Conservation (phyloP, 2,329 filamentous ascomycete species). For the Hymenoscyphus albidus region DNA sequence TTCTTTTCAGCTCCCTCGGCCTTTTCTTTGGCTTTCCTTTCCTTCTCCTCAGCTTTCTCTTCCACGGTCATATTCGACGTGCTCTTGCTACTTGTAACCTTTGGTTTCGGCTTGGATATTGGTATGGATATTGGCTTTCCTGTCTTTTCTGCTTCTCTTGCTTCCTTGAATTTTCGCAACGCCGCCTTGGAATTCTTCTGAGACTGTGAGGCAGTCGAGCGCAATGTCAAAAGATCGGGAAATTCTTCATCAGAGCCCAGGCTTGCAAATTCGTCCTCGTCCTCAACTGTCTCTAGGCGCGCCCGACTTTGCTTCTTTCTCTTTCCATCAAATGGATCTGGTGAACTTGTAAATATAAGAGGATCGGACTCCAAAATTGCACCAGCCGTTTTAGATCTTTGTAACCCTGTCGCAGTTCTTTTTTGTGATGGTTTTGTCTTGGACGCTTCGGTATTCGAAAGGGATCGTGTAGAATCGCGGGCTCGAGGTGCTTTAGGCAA, state of each 20-base stretch:
- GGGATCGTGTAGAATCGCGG: constrained; percentile 13
- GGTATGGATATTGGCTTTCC: not conserved
- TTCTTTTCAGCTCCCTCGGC: constrained; percentile 23
- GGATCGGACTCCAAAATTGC: constrained; percentile 21
- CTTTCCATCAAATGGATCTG: constrained; percentile 15
- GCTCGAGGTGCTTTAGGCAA: not conserved
- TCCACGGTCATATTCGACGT: not conserved
- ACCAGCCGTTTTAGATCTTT: constrained; percentile 29
- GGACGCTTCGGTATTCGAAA: constrained; percentile 37
- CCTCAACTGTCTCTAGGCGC: not conserved
- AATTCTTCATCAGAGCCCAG: not conserved
- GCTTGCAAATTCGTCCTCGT: constrained; percentile 1
- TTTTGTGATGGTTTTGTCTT: constrained; percentile 25
- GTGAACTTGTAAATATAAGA: constrained; percentile 22
- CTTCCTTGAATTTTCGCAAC: constrained; percentile 11
- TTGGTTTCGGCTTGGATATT: not conserved
- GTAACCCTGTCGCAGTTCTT: not conserved
- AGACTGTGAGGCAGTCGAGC: not conserved
- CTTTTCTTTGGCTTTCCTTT: constrained; percentile 18
- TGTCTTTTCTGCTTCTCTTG: constrained; percentile 2
- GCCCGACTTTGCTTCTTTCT: constrained; percentile 1
- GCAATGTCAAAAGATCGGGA: not conserved
- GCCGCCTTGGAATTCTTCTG: constrained; percentile 9
- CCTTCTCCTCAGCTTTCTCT: constrained; percentile 7
- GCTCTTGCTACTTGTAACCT: not conserved